These are phyloP conservation scores for Pezicula rhizophila DNA, from an alignment of 2,329 filamentous ascomycete species.

Conservation along the genomic window DNA sequence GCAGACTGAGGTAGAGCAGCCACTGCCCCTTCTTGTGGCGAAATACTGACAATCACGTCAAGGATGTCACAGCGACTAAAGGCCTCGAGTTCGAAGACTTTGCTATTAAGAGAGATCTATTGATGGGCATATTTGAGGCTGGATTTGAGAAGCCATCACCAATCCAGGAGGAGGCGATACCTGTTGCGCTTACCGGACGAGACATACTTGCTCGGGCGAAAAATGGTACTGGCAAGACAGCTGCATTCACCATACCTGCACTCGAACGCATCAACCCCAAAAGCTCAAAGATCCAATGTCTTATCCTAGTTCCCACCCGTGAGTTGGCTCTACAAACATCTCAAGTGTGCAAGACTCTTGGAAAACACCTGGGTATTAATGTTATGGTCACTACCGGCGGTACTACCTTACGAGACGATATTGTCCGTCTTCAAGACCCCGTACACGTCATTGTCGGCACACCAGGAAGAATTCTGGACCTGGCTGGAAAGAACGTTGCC, in stretches of 20 bases:
- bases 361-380: slow-evolving; percentile 94
- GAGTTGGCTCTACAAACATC: slow-evolving; percentile 97
- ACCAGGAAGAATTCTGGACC: slow-evolving; percentile 89
- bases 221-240: slow-evolving; percentile 98
- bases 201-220: slow-evolving; percentile 95
- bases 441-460: slow-evolving; percentile 98
- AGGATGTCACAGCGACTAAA: slow-evolving; percentile 98
- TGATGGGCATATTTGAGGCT: slow-evolving; percentile 99
- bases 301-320: slow-evolving; percentile 93
- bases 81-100: slow-evolving; percentile 98
- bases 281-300: slow-evolving; percentile 89
- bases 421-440: slow-evolving; percentile 85
- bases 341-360: slow-evolving; percentile 96
- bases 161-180: slow-evolving; percentile 98
- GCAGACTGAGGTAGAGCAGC: slow-evolving; percentile 64
- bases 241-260: slow-evolving; percentile 92
- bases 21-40: slow-evolving; percentile 8
- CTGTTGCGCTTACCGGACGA: slow-evolving; percentile 88
- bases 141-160: slow-evolving; percentile 98
- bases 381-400: slow-evolving; percentile 99
- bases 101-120: slow-evolving; percentile 83
- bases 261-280: slow-evolving; percentile 96
- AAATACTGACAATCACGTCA: slow-evolving; percentile 13
- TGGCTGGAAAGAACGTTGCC: slow-evolving; percentile 93
- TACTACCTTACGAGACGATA: slow-evolving; percentile 91